Base-by-base conservation (phyloP, 345 rosid species). In the Zanthoxylum bungeanum region DNA sequence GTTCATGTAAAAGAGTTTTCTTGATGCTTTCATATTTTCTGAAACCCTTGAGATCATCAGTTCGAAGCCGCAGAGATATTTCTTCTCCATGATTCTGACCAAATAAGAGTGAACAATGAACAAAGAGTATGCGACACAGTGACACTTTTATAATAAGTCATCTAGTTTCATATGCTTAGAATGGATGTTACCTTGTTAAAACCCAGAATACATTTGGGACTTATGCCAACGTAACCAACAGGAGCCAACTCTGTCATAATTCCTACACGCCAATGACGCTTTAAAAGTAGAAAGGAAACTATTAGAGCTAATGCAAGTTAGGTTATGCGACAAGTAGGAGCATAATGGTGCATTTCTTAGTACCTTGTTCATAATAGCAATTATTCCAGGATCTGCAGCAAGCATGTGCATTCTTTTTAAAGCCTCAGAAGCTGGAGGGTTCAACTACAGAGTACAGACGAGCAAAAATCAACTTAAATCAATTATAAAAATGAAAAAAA, bases 171-270 rank as follows among this genome's bases (percentile, higher is more conserved):
- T 24, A 59, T n/a, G 22, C 53, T 62, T 42, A 30, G 51, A 60
- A 25, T n/a, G 17, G 47, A 31, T 4, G 7, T 68, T 86, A 92
- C 99, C 97, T 88, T 89, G 72, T 95, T 95, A 46, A 92, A 82
- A 21, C 99, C 99, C 0, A 95, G 91, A 77, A 92, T 52, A 76
- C 98, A 95, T 76, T 78, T 80, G 7, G 98, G 98, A 79, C 89
- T 91, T 62, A 95, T 79, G 60, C 99, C 99, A 56, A 95, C 99
- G 81, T 92, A 91, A 76, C 99, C 99, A 79, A 92, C 88, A 12
- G 99, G 99, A 46, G 99, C 99, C 79, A 92, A 81, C 86, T 95
- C 99, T 2, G 98, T 90, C 99, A 95, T 88, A 64, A 89, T 82
- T 75, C 91, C 96, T 10, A 92, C 86, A 10, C 85, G 86, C 98